Evolutionary conservation across 176 grass and related monocot species (phyloP).

Genomic region (Microstegium vimineum): DNA sequence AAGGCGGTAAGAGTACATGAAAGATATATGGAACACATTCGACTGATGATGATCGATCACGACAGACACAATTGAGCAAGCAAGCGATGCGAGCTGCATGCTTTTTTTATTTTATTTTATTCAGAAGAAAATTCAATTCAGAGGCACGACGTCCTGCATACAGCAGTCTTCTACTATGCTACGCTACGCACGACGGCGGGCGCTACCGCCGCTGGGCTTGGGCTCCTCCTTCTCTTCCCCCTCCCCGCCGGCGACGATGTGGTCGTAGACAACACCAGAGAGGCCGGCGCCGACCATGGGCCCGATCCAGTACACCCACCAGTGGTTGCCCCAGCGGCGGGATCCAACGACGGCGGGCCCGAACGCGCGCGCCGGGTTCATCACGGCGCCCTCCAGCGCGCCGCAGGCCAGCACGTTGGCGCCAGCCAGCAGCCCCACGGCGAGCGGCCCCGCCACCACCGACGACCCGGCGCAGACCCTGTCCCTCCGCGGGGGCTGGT

Average conservation of each 20-base stretch:
- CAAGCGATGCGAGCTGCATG: neutral
- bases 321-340: constrained; percentile 20
- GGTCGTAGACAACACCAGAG: constrained; percentile 26
- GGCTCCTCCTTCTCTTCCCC: neutral
- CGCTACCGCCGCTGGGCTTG: neutral
- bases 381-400: constrained; percentile 33
- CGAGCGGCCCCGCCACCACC: constrained; percentile 1
- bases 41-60: neutral
- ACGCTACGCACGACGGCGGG: neutral
- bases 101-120: no score
- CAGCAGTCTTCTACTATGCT: neutral
- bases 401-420: constrained; percentile 48
- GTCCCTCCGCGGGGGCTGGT: neutral
- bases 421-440: constrained; percentile 29
- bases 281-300: constrained; percentile 32
- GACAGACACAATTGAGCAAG: neutral
- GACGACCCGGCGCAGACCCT: neutral
- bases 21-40: no score
- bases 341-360: constrained; percentile 28
- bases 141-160: no score
- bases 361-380: constrained; percentile 44
- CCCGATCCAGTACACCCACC: constrained; percentile 44
- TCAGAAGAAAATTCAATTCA: neutral
- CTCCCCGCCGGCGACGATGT: neutral
- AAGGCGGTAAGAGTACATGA: no score